Evolutionary conservation across 441 rosid genomes (phyloP).

Genomic region (Erodium texanum): DNA sequence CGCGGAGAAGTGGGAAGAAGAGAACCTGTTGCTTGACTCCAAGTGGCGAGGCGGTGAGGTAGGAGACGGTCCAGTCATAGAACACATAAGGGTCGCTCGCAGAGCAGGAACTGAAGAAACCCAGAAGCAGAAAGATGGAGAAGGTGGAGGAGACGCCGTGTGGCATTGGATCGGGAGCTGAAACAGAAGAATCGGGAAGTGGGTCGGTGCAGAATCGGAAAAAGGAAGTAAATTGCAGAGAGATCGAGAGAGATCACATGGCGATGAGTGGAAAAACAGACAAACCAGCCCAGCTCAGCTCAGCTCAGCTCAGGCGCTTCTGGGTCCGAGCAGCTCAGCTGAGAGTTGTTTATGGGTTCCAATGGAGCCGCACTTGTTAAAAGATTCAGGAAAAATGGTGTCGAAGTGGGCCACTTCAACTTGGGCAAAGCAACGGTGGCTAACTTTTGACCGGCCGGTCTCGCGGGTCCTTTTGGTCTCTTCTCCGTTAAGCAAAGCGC

Average conservation of each 20-base stretch:
- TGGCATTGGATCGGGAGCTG: constrained; percentile 8
- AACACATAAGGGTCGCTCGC: constrained; percentile 68
- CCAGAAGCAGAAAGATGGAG: constrained; percentile 18
- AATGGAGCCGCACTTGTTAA: too few species aligned
- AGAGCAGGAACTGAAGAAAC: constrained; percentile 23
- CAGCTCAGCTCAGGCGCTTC: neutral
- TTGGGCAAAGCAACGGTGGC: neutral
- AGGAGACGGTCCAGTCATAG: constrained; percentile 86
- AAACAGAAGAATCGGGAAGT: constrained; percentile 5
- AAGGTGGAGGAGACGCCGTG: constrained; percentile 1
- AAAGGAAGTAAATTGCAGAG: neutral
- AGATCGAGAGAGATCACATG: constrained; percentile 12
- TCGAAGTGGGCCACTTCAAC: neutral
- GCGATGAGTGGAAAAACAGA: neutral
- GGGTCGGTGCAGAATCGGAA: neutral
- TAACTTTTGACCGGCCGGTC: neutral
- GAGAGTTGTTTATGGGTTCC: neutral
- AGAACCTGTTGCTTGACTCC: constrained; percentile 65
- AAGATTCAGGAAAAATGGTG: too few species aligned
- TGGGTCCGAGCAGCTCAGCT: neutral
- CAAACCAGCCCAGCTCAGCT: neutral
- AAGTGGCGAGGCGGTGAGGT: constrained; percentile 55
- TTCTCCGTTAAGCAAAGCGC: too few species aligned
- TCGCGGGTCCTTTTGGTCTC: neutral
- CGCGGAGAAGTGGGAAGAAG: neutral